Evolutionary conservation across 179 eudicot genomes (phyloP).

Genomic region (Heliamphora pulchella): DNA sequence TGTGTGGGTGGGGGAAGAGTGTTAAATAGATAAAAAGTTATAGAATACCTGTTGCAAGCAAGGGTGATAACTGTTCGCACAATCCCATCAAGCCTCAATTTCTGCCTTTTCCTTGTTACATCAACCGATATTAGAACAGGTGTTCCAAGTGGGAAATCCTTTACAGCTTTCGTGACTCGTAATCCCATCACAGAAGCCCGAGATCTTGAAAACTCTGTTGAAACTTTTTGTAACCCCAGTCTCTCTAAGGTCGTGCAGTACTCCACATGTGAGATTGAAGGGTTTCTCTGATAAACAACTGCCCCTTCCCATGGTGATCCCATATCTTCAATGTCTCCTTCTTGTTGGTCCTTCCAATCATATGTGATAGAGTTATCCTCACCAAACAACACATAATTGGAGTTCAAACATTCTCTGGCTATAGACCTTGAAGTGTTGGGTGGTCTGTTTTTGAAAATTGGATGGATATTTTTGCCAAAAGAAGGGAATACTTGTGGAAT

Average conservation of each 20-base stretch:
- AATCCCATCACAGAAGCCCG: constrained; percentile 78
- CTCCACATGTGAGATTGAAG: constrained; percentile 59
- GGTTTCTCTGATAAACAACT: constrained; percentile 59
- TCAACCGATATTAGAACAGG: constrained; percentile 75
- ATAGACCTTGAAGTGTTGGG: constrained; percentile 15
- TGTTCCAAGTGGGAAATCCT: constrained; percentile 69
- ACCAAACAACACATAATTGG: constrained; percentile 19
- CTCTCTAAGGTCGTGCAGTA: constrained; percentile 89
- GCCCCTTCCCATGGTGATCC: constrained; percentile 91
- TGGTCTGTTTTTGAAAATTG: constrained; percentile 14
- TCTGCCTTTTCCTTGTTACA: constrained; percentile 60
- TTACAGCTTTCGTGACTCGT: constrained; percentile 63
- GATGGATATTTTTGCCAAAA: neutral
- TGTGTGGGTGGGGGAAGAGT: neutral
- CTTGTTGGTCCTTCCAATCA: constrained; percentile 32
- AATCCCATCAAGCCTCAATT: constrained; percentile 82
- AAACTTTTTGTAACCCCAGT: constrained; percentile 59
- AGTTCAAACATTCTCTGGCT: constrained; percentile 26
- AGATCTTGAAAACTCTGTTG: constrained; percentile 54
- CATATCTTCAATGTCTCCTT: constrained; percentile 29
- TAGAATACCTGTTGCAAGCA: constrained; percentile 61
- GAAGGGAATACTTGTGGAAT: neutral
- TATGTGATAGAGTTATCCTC: constrained; percentile 27
- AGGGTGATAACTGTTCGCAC: constrained; percentile 74
- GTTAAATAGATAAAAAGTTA: neutral